phyloP scores from a whole-genome alignment of 495 filamentous ascomycete species.

The Annulohypoxylon bovei region DNA sequence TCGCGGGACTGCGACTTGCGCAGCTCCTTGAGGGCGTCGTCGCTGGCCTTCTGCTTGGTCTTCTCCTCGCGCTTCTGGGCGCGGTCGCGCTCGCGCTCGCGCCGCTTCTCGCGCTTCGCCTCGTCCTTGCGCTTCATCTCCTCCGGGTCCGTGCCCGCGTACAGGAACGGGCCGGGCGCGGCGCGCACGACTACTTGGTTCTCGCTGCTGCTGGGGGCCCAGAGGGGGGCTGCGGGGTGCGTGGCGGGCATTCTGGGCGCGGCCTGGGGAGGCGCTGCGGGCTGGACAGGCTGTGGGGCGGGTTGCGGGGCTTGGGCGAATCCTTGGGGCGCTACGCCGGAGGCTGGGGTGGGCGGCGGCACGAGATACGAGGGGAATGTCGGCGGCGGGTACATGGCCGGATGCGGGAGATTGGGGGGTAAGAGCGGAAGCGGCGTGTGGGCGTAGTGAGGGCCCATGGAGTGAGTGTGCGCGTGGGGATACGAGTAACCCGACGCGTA shows the following conservation, averaged over 20 bases:
- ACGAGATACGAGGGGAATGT: not conserved
- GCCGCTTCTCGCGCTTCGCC: constrained; percentile 23
- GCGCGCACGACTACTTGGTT: constrained; percentile 8
- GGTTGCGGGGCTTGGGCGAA: not conserved
- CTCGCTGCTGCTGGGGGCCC: not conserved
- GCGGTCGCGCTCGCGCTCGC: constrained; percentile 27
- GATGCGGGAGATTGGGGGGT: not conserved
- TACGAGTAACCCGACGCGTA: not conserved
- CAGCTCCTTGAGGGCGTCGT: not conserved
- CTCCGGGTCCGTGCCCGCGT: constrained; percentile 15
- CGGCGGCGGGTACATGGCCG: not conserved
- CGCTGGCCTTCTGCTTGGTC: constrained; percentile 15
- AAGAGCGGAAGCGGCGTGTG: too few species aligned
- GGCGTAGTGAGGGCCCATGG: too few species aligned
- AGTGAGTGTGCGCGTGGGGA: not conserved
- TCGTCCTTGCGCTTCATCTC: constrained; percentile 25
- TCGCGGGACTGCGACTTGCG: not conserved
- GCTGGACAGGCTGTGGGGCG: not conserved
- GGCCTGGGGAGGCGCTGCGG: not conserved
- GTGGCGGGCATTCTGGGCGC: not conserved
- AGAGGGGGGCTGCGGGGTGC: not conserved
- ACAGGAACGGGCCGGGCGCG: constrained; percentile 34
- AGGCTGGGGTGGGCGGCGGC: not conserved
- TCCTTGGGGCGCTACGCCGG: not conserved
- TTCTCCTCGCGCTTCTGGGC: constrained; percentile 28